phyloP scores from a whole-genome alignment of 176 grass and related monocot species.

The Carex kokanica region DNA sequence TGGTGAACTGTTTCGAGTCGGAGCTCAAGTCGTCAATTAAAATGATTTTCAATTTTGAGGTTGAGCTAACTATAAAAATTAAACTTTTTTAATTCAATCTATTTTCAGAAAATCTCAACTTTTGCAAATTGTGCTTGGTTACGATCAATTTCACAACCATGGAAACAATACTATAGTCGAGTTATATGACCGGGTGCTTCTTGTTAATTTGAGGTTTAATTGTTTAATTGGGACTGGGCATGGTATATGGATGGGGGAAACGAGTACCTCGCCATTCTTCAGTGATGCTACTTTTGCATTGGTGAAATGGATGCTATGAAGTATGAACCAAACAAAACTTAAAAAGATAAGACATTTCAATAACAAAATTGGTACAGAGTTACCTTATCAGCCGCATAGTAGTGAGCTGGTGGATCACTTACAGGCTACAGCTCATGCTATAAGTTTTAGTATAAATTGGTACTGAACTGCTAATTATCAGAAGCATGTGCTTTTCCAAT shows the following conservation, averaged over 20 bases:
- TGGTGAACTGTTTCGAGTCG: no score
- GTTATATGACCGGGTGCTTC: neutral
- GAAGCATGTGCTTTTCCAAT: neutral
- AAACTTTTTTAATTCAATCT: no score
- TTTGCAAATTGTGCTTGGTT: neutral
- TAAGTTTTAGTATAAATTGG: no score
- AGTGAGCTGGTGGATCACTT: no score
- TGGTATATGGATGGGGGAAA: neutral
- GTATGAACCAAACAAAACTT: neutral
- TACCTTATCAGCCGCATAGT: neutral
- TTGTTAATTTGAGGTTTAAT: neutral
- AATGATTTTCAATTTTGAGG: no score
- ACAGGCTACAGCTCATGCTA: no score
- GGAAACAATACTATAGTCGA: neutral
- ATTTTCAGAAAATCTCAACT: neutral
- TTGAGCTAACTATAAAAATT: no score
- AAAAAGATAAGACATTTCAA: neutral
- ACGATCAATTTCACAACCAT: neutral
- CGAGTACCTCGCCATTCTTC: neutral
- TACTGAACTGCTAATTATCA: neutral
- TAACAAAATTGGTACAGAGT: neutral
- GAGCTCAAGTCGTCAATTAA: no score
- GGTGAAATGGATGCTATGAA: neutral
- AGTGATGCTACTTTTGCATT: neutral
- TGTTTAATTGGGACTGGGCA: neutral